A percentile compares a stretch with the other conserved stretches of the same genome.
Conservation (phyloP, 805 yeast genomes). For the Pichia nakasei region DNA sequence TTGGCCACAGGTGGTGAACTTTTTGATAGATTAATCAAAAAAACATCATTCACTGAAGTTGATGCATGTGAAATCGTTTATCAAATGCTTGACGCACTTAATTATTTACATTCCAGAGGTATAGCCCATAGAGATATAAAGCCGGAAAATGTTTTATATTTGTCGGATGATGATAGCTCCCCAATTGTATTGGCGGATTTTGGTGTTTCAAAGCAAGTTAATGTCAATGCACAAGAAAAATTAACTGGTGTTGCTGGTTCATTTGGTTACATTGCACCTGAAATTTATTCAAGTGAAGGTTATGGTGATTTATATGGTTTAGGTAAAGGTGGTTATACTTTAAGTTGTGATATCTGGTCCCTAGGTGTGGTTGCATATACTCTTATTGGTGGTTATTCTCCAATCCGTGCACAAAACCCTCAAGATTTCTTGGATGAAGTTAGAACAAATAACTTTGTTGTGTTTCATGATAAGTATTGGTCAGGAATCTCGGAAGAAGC, state of each 20-base stretch:
- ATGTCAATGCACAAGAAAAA: slow-evolving; percentile 15
- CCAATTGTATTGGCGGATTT: slow-evolving; percentile 87
- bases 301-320: slow-evolving; percentile 28
- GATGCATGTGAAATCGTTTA: slow-evolving; percentile 73
- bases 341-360: slow-evolving; percentile 95
- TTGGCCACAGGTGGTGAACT: slow-evolving; percentile 94
- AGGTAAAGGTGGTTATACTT: slow-evolving; percentile 69
- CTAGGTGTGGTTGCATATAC: slow-evolving; percentile 90
- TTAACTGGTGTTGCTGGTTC: slow-evolving; percentile 50
- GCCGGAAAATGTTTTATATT: slow-evolving; percentile 84
- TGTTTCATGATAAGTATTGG: slow-evolving; percentile 87
- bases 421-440: slow-evolving; percentile 78
- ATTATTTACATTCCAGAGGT: slow-evolving; percentile 64
- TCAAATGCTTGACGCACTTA: slow-evolving; percentile 71
- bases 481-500: slow-evolving; percentile 71
- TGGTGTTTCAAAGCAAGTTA: slow-evolving; percentile 81
- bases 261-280: slow-evolving; percentile 96
- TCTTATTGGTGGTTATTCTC: slow-evolving; percentile 83
- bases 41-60: slow-evolving; percentile 80
- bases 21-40: slow-evolving; percentile 73
- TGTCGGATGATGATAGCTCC: slow-evolving; percentile 51
- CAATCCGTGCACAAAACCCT: slow-evolving; percentile 79
- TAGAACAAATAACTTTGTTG: slow-evolving; percentile 60
- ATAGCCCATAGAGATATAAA: slow-evolving; percentile 92
- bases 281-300: slow-evolving; percentile 57